Evolutionary conservation across 306 rosid genomes (phyloP), one percentile per base, ranked within the genome.

Genomic region (Prunus salicina): DNA sequence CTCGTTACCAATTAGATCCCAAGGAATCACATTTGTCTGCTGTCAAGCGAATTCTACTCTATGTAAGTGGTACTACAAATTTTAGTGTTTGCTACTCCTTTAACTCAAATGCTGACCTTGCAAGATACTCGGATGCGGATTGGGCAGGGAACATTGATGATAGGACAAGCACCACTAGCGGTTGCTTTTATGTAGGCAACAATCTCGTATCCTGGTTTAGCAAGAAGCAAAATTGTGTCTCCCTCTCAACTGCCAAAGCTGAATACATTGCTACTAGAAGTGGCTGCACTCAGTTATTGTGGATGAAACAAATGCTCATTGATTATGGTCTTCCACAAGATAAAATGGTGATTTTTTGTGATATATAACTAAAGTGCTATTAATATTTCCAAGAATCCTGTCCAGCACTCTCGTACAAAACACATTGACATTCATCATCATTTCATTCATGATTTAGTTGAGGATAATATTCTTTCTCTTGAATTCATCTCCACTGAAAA

Each of bases 21-120:
- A 60, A 8, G 24, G 58, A 73, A 2, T 73, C 24, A 1, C 45
- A 49, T 50, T 0, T 25, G 4, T 15, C 15, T 1, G 16, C 1
- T 8, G 5, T 62, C 18, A 25, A 25, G 3, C 6, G 4, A 2
- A 27, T 24, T 1, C 25, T 69, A 0, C 0, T 2, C 1, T 47
- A 69, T 50, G 5, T 47, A 6, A 1, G 3, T 5, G 9, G 2
- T 0, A 50, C 61, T 2, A 10, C 0, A 0, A 0, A 20, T 0
- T 41, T 1, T 66, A 52, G 52, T 0, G 0, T 41, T 0, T 12
- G 0, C 3, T 66, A 11, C 1, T 9, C 70, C 0, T 41, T 19
- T n/a, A 51, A 66, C 0, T 38, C 52, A 0, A 41, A 66, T 41
- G 50, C 2, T 4, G 30, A 41, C 2, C n/a, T 66, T 15, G 52